Percentiles rank a stretch among this genome's conserved stretches.
Evolutionary conservation across 2,329 filamentous ascomycete genomes (phyloP).

Genomic region (Fusarium austroafricanum): DNA sequence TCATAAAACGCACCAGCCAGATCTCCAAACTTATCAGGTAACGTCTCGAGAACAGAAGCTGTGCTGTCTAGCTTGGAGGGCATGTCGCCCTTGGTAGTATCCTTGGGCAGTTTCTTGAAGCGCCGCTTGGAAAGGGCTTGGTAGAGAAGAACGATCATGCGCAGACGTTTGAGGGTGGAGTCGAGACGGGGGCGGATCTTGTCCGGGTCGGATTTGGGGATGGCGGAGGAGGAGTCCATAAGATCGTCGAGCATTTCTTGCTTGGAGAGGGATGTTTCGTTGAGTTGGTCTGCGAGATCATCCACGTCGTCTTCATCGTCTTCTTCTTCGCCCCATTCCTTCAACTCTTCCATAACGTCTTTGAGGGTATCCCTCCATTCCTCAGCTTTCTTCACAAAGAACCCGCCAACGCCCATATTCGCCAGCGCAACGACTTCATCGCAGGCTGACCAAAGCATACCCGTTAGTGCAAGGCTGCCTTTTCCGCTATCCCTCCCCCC

Average conservation of each 20-base stretch:
- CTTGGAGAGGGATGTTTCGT: conserved; percentile 51
- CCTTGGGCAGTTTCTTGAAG: conserved; percentile 67
- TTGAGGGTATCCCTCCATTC: conserved; percentile 80
- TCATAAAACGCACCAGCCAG: conserved; percentile 80
- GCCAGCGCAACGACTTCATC: conserved; percentile 76
- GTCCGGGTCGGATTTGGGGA: conserved; percentile 73
- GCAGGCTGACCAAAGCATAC: conserved; percentile 85
- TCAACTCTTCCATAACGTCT: conserved; percentile 86
- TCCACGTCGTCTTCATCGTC: conserved; percentile 64
- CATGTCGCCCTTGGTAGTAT: conserved; percentile 47
- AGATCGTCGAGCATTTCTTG: conserved; percentile 75
- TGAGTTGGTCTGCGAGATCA: conserved; percentile 50
- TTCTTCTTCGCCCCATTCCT: conserved; percentile 85
- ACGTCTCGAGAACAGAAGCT: conserved; percentile 64
- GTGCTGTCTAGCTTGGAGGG: conserved; percentile 65
- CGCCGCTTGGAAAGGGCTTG: conserved; percentile 76
- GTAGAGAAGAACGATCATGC: conserved; percentile 75
- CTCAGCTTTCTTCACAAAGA: conserved; percentile 77
- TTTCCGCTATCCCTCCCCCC: conserved; percentile 53
- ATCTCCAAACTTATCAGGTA: conserved; percentile 77
- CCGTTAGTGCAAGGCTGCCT: conserved; percentile 73
- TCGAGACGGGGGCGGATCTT: conserved; percentile 74
- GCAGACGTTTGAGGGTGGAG: conserved; percentile 70
- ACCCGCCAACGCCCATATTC: conserved; percentile 73
- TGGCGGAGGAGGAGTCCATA: conserved; percentile 70